Base-by-base conservation (phyloP, 2,329 filamentous ascomycete species). In the Diaporthe australafricana region DNA sequence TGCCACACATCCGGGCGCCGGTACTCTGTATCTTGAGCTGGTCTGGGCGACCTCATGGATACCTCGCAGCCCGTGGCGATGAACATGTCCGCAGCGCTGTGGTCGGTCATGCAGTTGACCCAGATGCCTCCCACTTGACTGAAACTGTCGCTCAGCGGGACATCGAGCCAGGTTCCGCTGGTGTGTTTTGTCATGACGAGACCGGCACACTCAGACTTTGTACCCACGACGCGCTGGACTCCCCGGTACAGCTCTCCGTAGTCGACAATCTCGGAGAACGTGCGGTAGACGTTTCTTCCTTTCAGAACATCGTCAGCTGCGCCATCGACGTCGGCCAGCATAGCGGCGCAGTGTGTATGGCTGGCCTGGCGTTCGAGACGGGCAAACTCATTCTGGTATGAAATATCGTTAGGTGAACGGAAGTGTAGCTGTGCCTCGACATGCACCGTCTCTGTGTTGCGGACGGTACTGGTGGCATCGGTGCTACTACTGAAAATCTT, bases 231-330 rank as follows among this genome's bases (percentile, higher is more conserved):
- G 17, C 75, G 75, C 20, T 65, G 70, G 3, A 84, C 68, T 1
- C 81, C 80, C 0, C 72, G 78, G 72, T 80, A 84, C 3, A 73
- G 4, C 5, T 76, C 71, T 1, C 69, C 73, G 70, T 82, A 84
- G 63, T 81, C 77, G n/a, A 84, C 80, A 20, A 84, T 75, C 0
- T 78, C 74, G 0, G 69, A 67, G 70, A 85, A 83, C 1, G 77
- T 75, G 8, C 75, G 75, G 75, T 86, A 86, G 7, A 85, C 78
- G 68, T 79, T 80, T 9, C 77, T 78, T 3, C 79, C 80, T 56
- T 79, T 77, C 25, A 84, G 63, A 14, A 78, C 75, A 8, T 83
- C 80, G 32, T n/a, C n/a, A n/a, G n/a, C n/a, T n/a, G 82, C 79
- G 1, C 67, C 72, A 47, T 76, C 35, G 14, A 27, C 27, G n/a